These are phyloP conservation scores for Chalciporus piperatus DNA, from an alignment of 768 basidiomycete genomes.

Conservation along the genomic window DNA sequence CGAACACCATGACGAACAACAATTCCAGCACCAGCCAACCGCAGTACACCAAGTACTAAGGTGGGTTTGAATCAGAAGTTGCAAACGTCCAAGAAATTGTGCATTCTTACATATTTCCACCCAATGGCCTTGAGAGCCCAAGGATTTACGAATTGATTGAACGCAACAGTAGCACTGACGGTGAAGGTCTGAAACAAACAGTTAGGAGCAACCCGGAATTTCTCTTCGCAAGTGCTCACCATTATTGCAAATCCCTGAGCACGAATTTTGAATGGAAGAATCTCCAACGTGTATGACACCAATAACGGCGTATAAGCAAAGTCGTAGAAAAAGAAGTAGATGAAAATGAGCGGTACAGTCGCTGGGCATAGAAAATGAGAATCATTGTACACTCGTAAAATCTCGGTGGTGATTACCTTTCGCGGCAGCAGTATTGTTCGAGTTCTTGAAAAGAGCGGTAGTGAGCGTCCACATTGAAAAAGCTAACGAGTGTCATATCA, in stretches of 20 bases:
- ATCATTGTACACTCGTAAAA: neutral
- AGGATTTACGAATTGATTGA: slow-evolving; percentile 81
- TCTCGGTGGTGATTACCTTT: slow-evolving; percentile 12
- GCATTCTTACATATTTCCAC: slow-evolving; percentile 45
- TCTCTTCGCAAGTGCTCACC: too few relatives aligned
- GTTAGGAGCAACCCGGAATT: too few relatives aligned
- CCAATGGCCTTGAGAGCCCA: slow-evolving; percentile 55
- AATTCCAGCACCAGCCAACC: slow-evolving; percentile 66
- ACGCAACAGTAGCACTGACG: slow-evolving; percentile 63
- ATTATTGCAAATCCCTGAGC: slow-evolving; percentile 79
- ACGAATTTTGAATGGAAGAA: slow-evolving; percentile 75
- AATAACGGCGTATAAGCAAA: slow-evolving; percentile 78
- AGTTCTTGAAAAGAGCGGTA: slow-evolving; percentile 37
- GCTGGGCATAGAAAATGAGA: slow-evolving; percentile 31
- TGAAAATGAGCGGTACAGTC: slow-evolving; percentile 66
- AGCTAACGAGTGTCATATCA: slow-evolving; percentile 18
- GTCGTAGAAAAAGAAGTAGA: slow-evolving; percentile 51
- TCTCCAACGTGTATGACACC: slow-evolving; percentile 64
- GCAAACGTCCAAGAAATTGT: neutral
- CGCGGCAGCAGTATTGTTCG: slow-evolving; percentile 29
- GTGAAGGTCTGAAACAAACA: slow-evolving; percentile 43
- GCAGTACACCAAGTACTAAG: slow-evolving; percentile 55
- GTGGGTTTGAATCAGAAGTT: neutral
- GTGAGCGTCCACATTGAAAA: slow-evolving; percentile 57
- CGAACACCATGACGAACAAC: slow-evolving; percentile 49